Base-by-base conservation (phyloP, 2,329 filamentous ascomycete species). In the Aspergillus brasiliensis region DNA sequence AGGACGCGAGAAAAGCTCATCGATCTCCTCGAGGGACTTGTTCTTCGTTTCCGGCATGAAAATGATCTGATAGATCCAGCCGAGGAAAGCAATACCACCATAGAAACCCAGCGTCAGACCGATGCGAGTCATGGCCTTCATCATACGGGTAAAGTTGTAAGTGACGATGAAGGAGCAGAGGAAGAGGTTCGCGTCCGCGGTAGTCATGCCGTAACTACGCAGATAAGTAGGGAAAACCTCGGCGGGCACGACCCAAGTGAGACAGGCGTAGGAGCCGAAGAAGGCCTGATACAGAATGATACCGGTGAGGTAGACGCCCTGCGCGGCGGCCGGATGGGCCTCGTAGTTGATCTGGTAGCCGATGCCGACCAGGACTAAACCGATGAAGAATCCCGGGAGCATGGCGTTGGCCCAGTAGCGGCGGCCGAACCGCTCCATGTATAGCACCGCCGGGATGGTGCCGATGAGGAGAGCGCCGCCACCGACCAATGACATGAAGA, bases 31-130 rank as follows among this genome's bases (percentile, higher is more conserved):
- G 0, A 91, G 82, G 2, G 84, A 84, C 73, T 83, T 83, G 72
- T 88, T 85, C 80, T 90, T 90, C 2, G 88, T 91, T 79, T 91
- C 88, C 0, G 87, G 88, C 89, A 91, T 91, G 76, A 91, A 91
- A 52, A 91, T 71, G 49, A 91, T 79, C 76, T 91, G 88, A 73
- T 91, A 91, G 66, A 90, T 78, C 83, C 87, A 89, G 11, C 88
- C 89, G 0, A 91, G 8, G 0, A 89, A 82, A 0, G 88, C 88
- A 56, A 91, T 91, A 15, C 89, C 89, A 4, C 89, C 88, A 72
- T 90, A 91, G 75, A 91, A 91, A 2, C 89, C 89, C 0, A 91
- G 81, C 0, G 84, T 81, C 0, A 91, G 78, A 8, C 89, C 88
- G 1, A 87, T 90, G 34, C 77, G 80, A 7, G 81, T 84, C 83